Conservation (phyloP, 2,329 filamentous ascomycete genomes). For the Pseudogymnoascus sp. region DNA sequence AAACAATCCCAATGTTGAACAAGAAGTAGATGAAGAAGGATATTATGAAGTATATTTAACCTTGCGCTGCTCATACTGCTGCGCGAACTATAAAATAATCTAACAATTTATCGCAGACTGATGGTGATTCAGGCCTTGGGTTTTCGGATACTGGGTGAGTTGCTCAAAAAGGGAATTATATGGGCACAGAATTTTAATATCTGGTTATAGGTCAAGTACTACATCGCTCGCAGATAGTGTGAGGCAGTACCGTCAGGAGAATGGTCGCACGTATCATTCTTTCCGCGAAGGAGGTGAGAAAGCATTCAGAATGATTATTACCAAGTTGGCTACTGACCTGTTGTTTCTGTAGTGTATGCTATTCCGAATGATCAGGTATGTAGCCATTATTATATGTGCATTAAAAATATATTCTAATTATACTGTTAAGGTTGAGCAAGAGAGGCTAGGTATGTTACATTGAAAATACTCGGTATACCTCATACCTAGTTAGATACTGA, state of each 20-base stretch:
- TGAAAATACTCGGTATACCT: background rate
- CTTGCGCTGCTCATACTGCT: background rate
- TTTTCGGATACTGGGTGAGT: background rate
- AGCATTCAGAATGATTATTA: background rate
- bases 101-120: background rate
- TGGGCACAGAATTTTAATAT: background rate
- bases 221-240: constrained; percentile 29
- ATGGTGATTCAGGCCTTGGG: background rate
- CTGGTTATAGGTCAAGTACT: constrained; percentile 10
- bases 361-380: constrained; percentile 13
- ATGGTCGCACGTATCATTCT: constrained; percentile 35
- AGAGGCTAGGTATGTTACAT: constrained; percentile 10
- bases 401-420: background rate
- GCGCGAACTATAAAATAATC: background rate
- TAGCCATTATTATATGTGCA: background rate
- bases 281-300: constrained; percentile 18
- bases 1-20: background rate
- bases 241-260: constrained; percentile 31
- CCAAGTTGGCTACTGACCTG: background rate
- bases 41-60: background rate
- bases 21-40: background rate
- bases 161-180: background rate
- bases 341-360: constrained; percentile 10
- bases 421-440: background rate
- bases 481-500: background rate